Percentiles rank a stretch among this genome's conserved stretches.
Conservation (phyloP, 306 rosid genomes). For the Hippophae tibetana region DNA sequence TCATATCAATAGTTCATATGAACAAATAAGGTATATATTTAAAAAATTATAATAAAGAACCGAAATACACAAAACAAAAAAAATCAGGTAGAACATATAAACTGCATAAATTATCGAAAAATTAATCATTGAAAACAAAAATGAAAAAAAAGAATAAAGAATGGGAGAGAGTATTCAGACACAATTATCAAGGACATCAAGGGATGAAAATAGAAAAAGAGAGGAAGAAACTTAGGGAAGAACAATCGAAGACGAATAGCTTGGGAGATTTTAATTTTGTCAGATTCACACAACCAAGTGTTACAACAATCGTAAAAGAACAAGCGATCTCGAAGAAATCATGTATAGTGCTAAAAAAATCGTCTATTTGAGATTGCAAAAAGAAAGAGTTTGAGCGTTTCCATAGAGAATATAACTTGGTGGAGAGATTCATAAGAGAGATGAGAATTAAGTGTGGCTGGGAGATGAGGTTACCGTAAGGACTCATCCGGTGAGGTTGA, state of each 20-base stretch:
- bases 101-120: neutral
- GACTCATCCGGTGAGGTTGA: too few relatives aligned
- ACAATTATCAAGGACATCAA: slow-evolving; percentile 49
- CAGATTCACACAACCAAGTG: slow-evolving; percentile 41
- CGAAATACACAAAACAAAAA: too few relatives aligned
- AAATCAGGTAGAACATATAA: neutral
- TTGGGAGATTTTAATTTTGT: slow-evolving; percentile 40
- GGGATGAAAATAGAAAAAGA: slow-evolving; percentile 9
- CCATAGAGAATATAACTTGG: too few relatives aligned
- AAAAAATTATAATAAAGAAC: too few relatives aligned
- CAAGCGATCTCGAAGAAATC: slow-evolving; percentile 16
- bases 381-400: too few relatives aligned
- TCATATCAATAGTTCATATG: too few relatives aligned
- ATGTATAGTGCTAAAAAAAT: too few relatives aligned
- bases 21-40: too few relatives aligned
- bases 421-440: too few relatives aligned
- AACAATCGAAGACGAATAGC: slow-evolving; percentile 37
- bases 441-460: too few relatives aligned
- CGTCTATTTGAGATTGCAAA: too few relatives aligned
- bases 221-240: slow-evolving; percentile 38
- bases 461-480: too few relatives aligned
- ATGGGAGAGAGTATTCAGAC: slow-evolving; percentile 37
- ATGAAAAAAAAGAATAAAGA: neutral
- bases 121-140: neutral
- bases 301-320: slow-evolving; percentile 44